phyloP scores from a whole-genome alignment of 2,329 filamentous ascomycete species.

The Fusarium verrucosum region DNA sequence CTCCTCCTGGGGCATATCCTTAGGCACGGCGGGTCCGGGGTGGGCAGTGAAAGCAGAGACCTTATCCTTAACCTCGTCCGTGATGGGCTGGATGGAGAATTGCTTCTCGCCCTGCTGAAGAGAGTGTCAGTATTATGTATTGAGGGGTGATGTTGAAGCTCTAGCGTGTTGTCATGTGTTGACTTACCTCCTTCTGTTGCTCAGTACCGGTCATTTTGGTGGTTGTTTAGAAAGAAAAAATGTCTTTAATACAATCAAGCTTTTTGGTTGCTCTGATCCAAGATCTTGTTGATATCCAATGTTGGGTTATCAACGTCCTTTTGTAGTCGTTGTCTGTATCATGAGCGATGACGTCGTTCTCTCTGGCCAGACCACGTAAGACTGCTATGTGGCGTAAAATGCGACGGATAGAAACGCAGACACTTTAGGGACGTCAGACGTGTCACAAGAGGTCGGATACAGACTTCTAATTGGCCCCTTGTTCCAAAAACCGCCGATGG shows the following conservation, averaged over 20 bases:
- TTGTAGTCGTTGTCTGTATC: constrained; percentile 37
- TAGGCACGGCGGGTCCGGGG: constrained; percentile 66
- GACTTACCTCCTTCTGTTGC: constrained; percentile 46
- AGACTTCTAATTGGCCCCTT: constrained; percentile 18
- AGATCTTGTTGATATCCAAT: background rate
- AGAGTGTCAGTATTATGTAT: constrained; percentile 13
- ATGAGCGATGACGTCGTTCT: constrained; percentile 44
- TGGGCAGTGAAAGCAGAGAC: constrained; percentile 63
- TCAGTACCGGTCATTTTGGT: constrained; percentile 45
- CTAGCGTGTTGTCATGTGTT: background rate
- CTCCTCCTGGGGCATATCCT: constrained; percentile 64
- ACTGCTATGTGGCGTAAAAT: constrained; percentile 30
- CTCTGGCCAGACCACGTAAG: constrained; percentile 34
- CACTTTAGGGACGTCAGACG: constrained; percentile 24
- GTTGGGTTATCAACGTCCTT: constrained; percentile 26
- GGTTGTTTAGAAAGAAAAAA: constrained; percentile 3
- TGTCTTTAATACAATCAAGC: background rate
- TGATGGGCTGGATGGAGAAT: constrained; percentile 58
- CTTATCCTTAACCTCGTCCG: constrained; percentile 55
- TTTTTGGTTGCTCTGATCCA: constrained; percentile 10
- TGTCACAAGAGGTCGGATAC: constrained; percentile 32
- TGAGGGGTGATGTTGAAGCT: background rate
- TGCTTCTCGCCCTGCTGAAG: constrained; percentile 53
- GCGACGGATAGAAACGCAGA: constrained; percentile 27
- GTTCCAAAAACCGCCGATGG: background rate